Base-by-base conservation (phyloP, 2,329 filamentous ascomycete species). In the Remersonia thermophila region DNA sequence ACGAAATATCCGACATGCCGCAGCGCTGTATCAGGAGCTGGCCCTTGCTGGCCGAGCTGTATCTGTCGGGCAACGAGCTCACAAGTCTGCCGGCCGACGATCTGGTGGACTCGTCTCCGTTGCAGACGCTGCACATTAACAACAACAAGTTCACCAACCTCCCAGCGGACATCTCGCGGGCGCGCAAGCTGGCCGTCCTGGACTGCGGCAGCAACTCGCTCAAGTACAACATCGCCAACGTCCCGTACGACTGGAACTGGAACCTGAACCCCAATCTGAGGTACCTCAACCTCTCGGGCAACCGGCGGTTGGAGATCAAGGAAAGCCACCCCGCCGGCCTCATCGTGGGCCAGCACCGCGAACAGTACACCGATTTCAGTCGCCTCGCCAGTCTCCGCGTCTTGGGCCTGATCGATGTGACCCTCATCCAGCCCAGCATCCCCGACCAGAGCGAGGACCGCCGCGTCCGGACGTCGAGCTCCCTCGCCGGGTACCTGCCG, bases 181-280 rank as follows among this genome's bases (percentile, higher is more conserved):
- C 94, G 30, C 83, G 86, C 60, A 91, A 91, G 57, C 71, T 98
- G 17, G 80, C 86, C 4, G 81, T 95, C 33, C 68, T 98, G 34
- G 91, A 98, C 59, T 93, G 93, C 44, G 89, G 87, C 42, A 95
- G 83, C 67, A 98, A 98, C 54, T 78, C 75, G 15, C 67, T 98
- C 39, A 98, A 96, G 59, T 98, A 98, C 70, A 98, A 98, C 55
- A 93, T 98, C 32, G 91, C 86, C 20, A 98, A 98, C 53, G 94
- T 93, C 69, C 91, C 89, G 0, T 98, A 98, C 55, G 91, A 98
- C 55, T 98, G 91, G 91, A 98, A 98, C 52, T 98, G 91, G 91
- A 96, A 96, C 53, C 83, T 91, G 69, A 98, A 98, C 52, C 84
- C 83, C 33, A 93, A 95, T 50, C 64, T 98, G 46, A 82, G 87